Percentiles rank a stretch among this genome's conserved stretches.
phyloP scores from a whole-genome alignment of 73 alveolate genomes.

The Paramecium bursaria region DNA sequence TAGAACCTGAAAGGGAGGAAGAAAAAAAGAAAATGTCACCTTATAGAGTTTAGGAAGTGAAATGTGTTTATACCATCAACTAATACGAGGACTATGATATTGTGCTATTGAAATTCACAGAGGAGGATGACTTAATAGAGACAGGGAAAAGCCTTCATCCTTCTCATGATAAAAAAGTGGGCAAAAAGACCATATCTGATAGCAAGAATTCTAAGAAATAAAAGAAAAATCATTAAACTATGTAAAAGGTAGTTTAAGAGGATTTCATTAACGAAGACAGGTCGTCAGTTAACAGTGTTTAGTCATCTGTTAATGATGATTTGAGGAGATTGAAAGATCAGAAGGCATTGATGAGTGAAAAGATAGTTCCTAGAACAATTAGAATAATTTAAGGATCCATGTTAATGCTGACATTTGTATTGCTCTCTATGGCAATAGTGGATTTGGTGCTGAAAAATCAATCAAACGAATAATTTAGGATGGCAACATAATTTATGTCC shows the following conservation, averaged over 20 bases:
- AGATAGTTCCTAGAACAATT: slow-evolving; percentile 30
- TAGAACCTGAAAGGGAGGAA: not conserved
- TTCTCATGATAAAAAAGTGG: slow-evolving; percentile 32
- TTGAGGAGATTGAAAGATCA: slow-evolving; percentile 57
- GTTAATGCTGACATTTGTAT: slow-evolving; percentile 33
- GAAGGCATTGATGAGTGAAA: slow-evolving; percentile 62
- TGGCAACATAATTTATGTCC: not conserved
- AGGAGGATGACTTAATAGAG: not conserved
- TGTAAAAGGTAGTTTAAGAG: slow-evolving; percentile 7
- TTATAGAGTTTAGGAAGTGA: not conserved
- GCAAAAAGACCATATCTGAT: no score
- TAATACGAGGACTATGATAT: not conserved
- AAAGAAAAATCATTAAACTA: not conserved
- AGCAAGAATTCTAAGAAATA: slow-evolving; percentile 9
- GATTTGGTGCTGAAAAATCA: slow-evolving; percentile 20
- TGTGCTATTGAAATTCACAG: slow-evolving; percentile 7
- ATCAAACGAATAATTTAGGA: not conserved
- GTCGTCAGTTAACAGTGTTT: slow-evolving; percentile 45
- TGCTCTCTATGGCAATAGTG: not conserved
- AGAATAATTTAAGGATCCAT: slow-evolving; percentile 18
- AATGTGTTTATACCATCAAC: not conserved
- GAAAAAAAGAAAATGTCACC: not conserved
- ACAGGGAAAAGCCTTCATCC: slow-evolving; percentile 25
- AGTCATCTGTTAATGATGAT: slow-evolving; percentile 63
- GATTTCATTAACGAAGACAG: slow-evolving; percentile 60